A percentile compares a stretch with the other conserved stretches of the same genome.
These are phyloP conservation scores for Asterella californica DNA, from an alignment of 225 moss, liverwort and hornwort genomes.

Conservation along the genomic window DNA sequence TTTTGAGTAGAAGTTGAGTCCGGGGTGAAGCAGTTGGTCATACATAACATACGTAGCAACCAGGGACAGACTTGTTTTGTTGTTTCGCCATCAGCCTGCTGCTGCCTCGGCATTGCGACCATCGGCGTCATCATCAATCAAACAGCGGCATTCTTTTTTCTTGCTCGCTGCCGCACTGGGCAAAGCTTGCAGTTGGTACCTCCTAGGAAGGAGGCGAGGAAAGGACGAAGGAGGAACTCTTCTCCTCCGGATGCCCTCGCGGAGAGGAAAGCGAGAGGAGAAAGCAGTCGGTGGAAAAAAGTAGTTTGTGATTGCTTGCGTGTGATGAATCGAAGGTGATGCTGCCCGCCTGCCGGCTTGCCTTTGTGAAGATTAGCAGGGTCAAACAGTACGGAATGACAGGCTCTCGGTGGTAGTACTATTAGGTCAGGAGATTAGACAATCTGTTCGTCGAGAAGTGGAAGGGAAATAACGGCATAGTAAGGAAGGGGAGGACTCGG, in stretches of 20 bases:
- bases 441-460: neutral
- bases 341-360: neutral
- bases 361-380: neutral
- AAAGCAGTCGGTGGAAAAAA: neutral
- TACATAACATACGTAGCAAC: neutral
- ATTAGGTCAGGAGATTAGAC: neutral
- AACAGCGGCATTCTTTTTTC: neutral
- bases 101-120: neutral
- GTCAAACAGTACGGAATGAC: neutral
- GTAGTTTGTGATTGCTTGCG: neutral
- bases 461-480: neutral
- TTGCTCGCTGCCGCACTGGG: neutral
- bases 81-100: neutral
- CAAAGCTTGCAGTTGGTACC: neutral
- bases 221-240: neutral
- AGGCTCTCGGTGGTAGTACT: neutral
- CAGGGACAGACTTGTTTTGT: too few species aligned
- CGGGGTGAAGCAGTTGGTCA: neutral
- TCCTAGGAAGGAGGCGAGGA: neutral
- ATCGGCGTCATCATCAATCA: neutral
- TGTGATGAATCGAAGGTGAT: conserved; percentile 6
- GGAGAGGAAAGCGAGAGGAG: neutral
- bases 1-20: neutral
- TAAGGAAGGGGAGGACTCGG: neutral
- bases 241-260: neutral